Evolutionary conservation across 371 early-diverging fungal species (phyloP).

Genomic region (Circinella minor): DNA sequence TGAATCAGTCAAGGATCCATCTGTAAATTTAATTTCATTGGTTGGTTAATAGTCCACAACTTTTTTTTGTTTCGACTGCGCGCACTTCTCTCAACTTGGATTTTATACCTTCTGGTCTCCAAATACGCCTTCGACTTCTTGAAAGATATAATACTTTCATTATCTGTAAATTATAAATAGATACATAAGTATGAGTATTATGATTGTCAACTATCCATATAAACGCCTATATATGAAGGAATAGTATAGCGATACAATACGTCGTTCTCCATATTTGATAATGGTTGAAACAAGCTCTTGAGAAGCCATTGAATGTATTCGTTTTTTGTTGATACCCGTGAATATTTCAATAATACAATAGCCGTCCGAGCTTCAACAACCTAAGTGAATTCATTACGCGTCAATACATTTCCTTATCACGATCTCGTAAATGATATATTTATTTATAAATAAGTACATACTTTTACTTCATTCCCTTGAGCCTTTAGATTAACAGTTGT

Average conservation of each 20-base stretch:
- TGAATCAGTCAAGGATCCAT: background rate
- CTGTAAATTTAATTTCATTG: background rate
- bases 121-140: conserved; percentile 39
- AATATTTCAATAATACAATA: conserved; percentile 40
- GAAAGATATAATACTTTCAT: conserved; percentile 47
- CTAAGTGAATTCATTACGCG: background rate
- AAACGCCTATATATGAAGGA: background rate
- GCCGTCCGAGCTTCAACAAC: conserved; percentile 41
- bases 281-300: conserved; percentile 48
- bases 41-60: background rate
- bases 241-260: conserved; percentile 16
- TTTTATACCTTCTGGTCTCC: conserved; percentile 29
- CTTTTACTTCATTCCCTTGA: conserved; percentile 13
- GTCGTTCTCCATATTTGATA: conserved; percentile 35
- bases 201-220: background rate
- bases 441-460: background rate
- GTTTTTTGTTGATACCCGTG: conserved; percentile 43
- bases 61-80: background rate
- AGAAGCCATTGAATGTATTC: conserved; percentile 55
- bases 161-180: conserved; percentile 14
- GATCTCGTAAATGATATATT: too few species aligned
- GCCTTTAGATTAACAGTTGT: background rate
- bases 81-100: background rate
- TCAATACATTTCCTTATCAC: background rate
- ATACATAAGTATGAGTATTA: background rate